Base-by-base conservation (phyloP, 768 basidiomycete genomes). In the Auricularia cornea region DNA sequence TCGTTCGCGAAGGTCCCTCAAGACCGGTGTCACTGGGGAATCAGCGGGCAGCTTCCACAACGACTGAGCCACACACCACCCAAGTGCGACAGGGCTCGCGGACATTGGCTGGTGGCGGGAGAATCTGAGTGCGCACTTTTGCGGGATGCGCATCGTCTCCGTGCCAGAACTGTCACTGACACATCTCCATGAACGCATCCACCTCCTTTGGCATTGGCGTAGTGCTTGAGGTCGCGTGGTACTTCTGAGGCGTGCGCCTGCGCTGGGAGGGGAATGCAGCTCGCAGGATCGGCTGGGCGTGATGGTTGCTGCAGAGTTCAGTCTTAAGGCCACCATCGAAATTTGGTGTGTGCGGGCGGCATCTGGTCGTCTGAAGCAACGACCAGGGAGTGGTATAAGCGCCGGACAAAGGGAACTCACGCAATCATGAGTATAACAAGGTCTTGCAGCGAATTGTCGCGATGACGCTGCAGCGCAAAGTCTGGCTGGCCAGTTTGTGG, bases 371-470 rank as follows among this genome's bases (percentile, higher is more conserved):
- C 11, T 20, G 44, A 5, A 48, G 44, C 18, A 18, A 48, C 44
- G 20, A 48, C 44, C 1, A 48, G 18, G 44, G 44, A 11, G 44
- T 48, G 5, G 44, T 48, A 23, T 10, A 18, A 18, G 44, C 44
- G 20, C 44, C 20, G 6, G 44, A 48, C 18, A 18, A 10, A 18
- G 44, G 44, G 12, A 48, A 48, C 5, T 48, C 44, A 18, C 44
- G 44, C 16, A 23, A 23, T 20, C 18, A 20, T 5, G 18, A 18
- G 18, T 18, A 8, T 8, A 48, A 66, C 68, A 14, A 71, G 70
- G 1, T 14, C 32, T 5, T 32, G 64, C 20, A 20, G 40, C 1
- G 20, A 72, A 12, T 48, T 12, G 3, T 28, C 74, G 35, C 35
- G 14, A 14, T 6, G 10, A 35, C 14, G 35, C 6, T 35, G 35